phyloP scores from a whole-genome alignment of 2,329 filamentous ascomycete genomes.

The Fusarium sp. region DNA sequence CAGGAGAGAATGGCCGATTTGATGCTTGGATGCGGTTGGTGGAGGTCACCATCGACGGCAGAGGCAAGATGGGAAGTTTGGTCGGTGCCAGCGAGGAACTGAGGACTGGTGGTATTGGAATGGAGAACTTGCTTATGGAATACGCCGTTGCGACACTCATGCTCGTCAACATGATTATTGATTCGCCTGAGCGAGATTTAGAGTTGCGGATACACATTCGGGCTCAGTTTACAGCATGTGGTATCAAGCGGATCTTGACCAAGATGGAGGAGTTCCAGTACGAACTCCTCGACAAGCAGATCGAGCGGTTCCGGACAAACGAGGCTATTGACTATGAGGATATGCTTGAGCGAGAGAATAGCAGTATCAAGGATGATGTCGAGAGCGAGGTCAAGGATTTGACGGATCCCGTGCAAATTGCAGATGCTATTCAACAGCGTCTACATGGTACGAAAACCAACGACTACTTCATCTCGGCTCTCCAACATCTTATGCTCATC shows the following conservation, averaged over 20 bases:
- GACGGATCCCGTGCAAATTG: constrained; percentile 92
- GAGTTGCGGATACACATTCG: constrained; percentile 94
- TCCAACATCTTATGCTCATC: constrained; percentile 95
- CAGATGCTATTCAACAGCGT: constrained; percentile 89
- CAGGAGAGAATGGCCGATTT: constrained; percentile 93
- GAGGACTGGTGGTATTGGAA: constrained; percentile 94
- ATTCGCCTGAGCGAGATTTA: constrained; percentile 88
- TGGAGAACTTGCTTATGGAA: constrained; percentile 99
- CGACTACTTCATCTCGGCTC: constrained; percentile 94
- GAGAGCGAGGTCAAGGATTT: constrained; percentile 91
- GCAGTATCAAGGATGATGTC: constrained; percentile 87
- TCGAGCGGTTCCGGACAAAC: constrained; percentile 91
- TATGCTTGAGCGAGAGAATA: constrained; percentile 90
- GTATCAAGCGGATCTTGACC: constrained; percentile 90
- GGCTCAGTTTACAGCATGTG: constrained; percentile 95
- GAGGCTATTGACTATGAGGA: constrained; percentile 99
- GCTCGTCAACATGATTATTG: constrained; percentile 95
- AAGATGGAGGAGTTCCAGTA: constrained; percentile 99
- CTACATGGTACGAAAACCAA: constrained; percentile 86
- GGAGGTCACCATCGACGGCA: constrained; percentile 95
- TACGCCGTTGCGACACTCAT: constrained; percentile 96
- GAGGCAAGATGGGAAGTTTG: constrained; percentile 98
- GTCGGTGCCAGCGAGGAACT: constrained; percentile 97
- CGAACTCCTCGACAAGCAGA: constrained; percentile 97
- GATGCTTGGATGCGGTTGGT: constrained; percentile 99